Conservation (phyloP, 768 basidiomycete species). For the Lyophyllum semitale region DNA sequence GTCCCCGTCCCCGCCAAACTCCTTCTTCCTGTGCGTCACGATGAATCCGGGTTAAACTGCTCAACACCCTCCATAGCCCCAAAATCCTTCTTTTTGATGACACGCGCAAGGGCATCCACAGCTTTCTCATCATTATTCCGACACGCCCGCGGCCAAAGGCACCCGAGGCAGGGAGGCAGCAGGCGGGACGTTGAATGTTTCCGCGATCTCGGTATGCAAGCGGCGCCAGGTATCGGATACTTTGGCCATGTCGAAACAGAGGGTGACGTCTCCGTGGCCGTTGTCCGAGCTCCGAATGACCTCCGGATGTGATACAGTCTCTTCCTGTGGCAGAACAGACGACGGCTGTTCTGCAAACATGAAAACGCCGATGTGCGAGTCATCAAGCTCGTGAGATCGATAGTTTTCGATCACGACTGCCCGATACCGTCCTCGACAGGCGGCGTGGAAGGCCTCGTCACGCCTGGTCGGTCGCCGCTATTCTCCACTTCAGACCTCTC, state of each 20-base stretch:
- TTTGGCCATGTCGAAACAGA: conserved; percentile 36
- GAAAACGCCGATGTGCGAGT: conserved; percentile 15
- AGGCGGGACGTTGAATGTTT: neutral
- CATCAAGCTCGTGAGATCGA: conserved; percentile 24
- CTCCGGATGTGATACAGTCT: conserved; percentile 36
- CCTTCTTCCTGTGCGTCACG: conserved; percentile 64
- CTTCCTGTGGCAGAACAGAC: conserved; percentile 13
- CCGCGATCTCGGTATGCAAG: conserved; percentile 2
- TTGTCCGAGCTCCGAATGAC: conserved; percentile 35
- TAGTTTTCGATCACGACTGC: conserved; percentile 3
- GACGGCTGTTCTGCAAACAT: conserved; percentile 17
- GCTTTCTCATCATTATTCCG: conserved; percentile 53
- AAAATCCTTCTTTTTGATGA: conserved; percentile 89
- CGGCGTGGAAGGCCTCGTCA: conserved; percentile 17
- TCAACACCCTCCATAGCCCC: conserved; percentile 81
- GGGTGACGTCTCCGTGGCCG: conserved; percentile 22
- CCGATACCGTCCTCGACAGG: conserved; percentile 19
- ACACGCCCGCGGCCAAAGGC: conserved; percentile 39
- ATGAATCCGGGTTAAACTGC: conserved; percentile 98
- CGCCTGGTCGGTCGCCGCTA: neutral
- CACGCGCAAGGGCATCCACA: conserved; percentile 73
- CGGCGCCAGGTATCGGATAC: conserved; percentile 25
- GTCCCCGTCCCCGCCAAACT: neutral
- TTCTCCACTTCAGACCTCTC: neutral
- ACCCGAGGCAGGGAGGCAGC: conserved; percentile 18